Conservation (phyloP, 176 grass and related monocot species). For the Oryza australiensis region DNA sequence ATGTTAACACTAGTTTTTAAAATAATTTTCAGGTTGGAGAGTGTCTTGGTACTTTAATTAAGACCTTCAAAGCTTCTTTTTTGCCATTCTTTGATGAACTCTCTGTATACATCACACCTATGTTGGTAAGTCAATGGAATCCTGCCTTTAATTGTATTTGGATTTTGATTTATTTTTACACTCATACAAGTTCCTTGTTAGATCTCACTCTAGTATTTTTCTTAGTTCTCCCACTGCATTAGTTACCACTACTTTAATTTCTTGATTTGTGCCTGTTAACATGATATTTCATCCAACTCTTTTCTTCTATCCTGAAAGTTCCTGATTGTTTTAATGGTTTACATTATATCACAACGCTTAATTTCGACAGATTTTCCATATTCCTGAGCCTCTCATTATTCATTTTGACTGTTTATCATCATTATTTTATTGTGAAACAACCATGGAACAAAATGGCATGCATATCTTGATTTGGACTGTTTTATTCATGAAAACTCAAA, state of each 20-base stretch:
- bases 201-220: background rate
- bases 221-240: background rate
- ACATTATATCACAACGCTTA: background rate
- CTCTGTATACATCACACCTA: conserved; percentile 88
- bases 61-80: conserved; percentile 93
- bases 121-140: conserved; percentile 72
- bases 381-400: background rate
- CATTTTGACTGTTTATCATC: background rate
- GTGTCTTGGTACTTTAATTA: conserved; percentile 95
- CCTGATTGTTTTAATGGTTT: background rate
- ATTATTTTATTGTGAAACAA: background rate
- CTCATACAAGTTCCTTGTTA: background rate
- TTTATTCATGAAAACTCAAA: conserved; percentile 3
- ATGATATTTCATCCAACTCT: background rate
- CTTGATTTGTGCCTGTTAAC: background rate
- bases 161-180: conserved; percentile 24
- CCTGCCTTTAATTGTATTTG: conserved; percentile 17
- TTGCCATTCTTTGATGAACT: conserved; percentile 97
- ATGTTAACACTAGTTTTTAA: conserved; percentile 7
- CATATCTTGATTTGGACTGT: background rate
- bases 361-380: background rate
- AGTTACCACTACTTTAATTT: background rate
- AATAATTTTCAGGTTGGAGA: conserved; percentile 69
- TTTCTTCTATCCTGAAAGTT: background rate
- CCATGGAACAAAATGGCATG: background rate